Conservation (phyloP, 1,284 basidiomycete species). For the Ganoderma multipileum region DNA sequence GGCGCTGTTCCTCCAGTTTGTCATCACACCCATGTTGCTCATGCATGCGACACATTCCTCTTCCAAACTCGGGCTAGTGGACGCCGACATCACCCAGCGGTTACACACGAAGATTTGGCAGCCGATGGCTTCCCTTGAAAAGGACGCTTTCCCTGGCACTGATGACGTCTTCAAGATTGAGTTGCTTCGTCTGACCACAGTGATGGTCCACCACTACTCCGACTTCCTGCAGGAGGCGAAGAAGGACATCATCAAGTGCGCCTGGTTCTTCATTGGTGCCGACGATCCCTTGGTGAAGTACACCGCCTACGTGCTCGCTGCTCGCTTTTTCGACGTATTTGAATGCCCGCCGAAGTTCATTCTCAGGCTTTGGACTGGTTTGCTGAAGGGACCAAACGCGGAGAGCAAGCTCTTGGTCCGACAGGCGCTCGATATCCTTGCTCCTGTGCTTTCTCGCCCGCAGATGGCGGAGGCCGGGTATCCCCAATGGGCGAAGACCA, state of each 20-base stretch:
- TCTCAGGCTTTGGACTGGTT: constrained; percentile 91
- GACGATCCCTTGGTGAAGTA: constrained; percentile 96
- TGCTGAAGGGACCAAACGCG: constrained; percentile 85
- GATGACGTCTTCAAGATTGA: constrained; percentile 92
- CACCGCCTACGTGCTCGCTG: constrained; percentile 91
- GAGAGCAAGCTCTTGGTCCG: constrained; percentile 86
- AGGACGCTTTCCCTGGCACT: constrained; percentile 68
- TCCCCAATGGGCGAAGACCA: constrained; percentile 90
- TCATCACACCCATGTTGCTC: constrained; percentile 90
- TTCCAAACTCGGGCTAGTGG: constrained; percentile 66
- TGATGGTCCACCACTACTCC: constrained; percentile 88
- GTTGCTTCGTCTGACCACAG: constrained; percentile 89
- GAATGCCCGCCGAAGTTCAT: constrained; percentile 95
- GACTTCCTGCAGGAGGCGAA: constrained; percentile 81
- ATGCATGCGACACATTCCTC: constrained; percentile 71
- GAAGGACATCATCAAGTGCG: constrained; percentile 96
- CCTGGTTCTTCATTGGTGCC: constrained; percentile 88
- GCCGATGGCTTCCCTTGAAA: constrained; percentile 70
- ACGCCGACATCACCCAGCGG: constrained; percentile 71
- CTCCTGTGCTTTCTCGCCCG: constrained; percentile 79
- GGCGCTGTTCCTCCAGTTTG: constrained; percentile 84
- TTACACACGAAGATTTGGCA: constrained; percentile 85
- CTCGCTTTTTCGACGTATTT: constrained; percentile 93
- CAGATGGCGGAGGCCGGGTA: constrained; percentile 65
- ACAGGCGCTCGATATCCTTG: constrained; percentile 91